Conservation (phyloP, 2,329 filamentous ascomycete genomes). For the Cercospora sesami region DNA sequence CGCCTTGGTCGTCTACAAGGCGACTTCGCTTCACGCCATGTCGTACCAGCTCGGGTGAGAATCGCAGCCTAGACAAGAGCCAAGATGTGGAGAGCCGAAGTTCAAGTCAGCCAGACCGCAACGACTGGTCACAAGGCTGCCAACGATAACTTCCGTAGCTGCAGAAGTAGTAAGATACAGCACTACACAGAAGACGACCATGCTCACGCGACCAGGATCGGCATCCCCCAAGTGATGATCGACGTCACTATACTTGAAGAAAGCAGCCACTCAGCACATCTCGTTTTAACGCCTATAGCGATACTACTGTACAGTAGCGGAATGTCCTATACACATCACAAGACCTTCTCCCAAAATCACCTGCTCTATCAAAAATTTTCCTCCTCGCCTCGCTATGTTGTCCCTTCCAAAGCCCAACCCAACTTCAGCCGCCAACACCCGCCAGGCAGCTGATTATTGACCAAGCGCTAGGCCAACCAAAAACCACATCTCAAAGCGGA, state of each 20-base stretch:
- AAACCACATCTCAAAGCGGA: neutral
- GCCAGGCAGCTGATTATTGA: neutral
- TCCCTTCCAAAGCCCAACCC: neutral
- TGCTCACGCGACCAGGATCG: constrained; percentile 10
- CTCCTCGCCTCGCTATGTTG: neutral
- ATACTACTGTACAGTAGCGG: neutral
- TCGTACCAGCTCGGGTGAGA: neutral
- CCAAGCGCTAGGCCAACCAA: neutral
- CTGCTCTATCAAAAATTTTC: neutral
- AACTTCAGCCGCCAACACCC: neutral
- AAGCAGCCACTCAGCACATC: neutral
- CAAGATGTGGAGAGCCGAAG: neutral
- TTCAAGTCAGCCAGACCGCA: neutral
- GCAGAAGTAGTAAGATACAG: neutral
- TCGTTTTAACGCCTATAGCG: neutral
- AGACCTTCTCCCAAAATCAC: neutral
- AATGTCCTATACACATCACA: neutral
- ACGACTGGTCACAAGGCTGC: neutral
- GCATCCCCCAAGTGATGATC: neutral
- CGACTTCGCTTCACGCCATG: neutral
- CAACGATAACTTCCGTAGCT: neutral
- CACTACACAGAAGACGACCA: neutral
- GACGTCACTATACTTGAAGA: constrained; percentile 3
- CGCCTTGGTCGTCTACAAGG: neutral
- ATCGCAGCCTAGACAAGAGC: neutral